Evolutionary conservation across 495 filamentous ascomycete species (phyloP).

Genomic region (Neurospora terricola): DNA sequence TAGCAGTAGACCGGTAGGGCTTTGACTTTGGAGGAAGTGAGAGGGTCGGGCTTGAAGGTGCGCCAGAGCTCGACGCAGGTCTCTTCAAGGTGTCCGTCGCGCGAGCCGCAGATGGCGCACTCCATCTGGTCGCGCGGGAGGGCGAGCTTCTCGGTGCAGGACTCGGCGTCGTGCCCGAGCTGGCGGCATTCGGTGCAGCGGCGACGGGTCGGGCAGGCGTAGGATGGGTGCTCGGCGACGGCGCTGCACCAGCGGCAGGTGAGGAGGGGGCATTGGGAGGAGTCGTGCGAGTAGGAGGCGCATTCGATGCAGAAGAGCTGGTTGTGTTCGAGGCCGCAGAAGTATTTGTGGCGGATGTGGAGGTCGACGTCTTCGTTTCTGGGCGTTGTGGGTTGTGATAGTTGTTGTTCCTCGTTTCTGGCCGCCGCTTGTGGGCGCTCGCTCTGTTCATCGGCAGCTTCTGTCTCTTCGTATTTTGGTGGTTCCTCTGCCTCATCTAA

Average conservation of each 20-base stretch:
- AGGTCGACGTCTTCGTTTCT: conserved; percentile 14
- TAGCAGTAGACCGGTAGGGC: conserved; percentile 31
- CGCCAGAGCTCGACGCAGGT: conserved; percentile 29
- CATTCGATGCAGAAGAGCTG: conserved; percentile 29
- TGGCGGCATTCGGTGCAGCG: conserved; percentile 32
- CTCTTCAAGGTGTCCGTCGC: conserved; percentile 19
- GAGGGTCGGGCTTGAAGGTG: conserved; percentile 17
- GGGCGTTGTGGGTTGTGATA: background rate
- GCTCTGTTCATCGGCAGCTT: background rate
- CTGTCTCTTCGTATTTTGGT: background rate
- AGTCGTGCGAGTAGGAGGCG: conserved; percentile 24
- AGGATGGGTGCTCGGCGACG: conserved; percentile 18
- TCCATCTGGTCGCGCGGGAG: conserved; percentile 20
- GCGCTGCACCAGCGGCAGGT: conserved; percentile 25
- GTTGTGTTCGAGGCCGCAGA: conserved; percentile 22
- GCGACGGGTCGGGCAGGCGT: conserved; percentile 24
- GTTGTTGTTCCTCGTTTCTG: background rate
- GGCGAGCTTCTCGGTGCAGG: conserved; percentile 27
- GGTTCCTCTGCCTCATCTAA: background rate
- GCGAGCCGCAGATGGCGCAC: conserved; percentile 27
- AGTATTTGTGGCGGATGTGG: conserved; percentile 22
- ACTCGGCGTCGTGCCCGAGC: conserved; percentile 21
- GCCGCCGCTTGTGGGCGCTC: background rate
- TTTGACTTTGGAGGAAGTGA: conserved; percentile 23
- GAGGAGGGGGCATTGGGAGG: conserved; percentile 20